phyloP scores from a whole-genome alignment of 345 rosid genomes.

The Gynandropsis gynandra region DNA sequence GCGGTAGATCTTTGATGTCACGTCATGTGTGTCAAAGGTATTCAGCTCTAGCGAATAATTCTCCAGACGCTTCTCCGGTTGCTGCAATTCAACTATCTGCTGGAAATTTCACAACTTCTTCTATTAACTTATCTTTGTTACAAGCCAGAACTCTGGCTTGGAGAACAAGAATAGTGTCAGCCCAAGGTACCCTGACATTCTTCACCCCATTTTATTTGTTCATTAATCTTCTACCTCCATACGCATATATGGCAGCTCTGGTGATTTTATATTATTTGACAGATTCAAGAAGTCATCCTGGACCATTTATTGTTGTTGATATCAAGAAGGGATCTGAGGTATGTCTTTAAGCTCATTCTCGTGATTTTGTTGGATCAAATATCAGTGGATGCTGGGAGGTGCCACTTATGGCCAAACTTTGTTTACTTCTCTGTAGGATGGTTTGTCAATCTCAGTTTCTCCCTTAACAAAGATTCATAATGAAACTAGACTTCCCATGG shows the following conservation, averaged over 20 bases:
- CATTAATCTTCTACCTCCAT: slow-evolving; percentile 13
- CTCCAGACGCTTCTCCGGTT: slow-evolving; percentile 38
- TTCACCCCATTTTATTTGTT: slow-evolving; percentile 17
- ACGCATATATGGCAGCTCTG: slow-evolving; percentile 11
- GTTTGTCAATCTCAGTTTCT: slow-evolving; percentile 69
- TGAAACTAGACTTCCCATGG: slow-evolving; percentile 69
- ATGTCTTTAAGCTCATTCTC: slow-evolving; percentile 20
- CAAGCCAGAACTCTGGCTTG: slow-evolving; percentile 62
- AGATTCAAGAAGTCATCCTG: slow-evolving; percentile 85
- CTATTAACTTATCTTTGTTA: slow-evolving; percentile 46
- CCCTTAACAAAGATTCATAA: slow-evolving; percentile 80
- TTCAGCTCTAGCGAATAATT: slow-evolving; percentile 33
- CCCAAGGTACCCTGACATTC: slow-evolving; percentile 49
- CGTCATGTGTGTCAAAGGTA: slow-evolving; percentile 39
- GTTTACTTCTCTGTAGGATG: slow-evolving; percentile 46
- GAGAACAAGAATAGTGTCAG: slow-evolving; percentile 76
- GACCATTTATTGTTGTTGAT: slow-evolving; percentile 77
- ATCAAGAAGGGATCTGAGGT: slow-evolving; percentile 67
- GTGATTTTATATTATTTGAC: slow-evolving; percentile 27
- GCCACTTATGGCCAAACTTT: slow-evolving; percentile 14
- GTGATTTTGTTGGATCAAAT: slow-evolving; percentile 14
- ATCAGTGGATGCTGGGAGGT: slow-evolving; percentile 8
- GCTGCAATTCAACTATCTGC: slow-evolving; percentile 63
- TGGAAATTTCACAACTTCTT: slow-evolving; percentile 53
- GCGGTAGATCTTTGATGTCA: slow-evolving; percentile 22